These are phyloP conservation scores for Cicer judaicum DNA, from an alignment of 306 rosid species.

Conservation along the genomic window DNA sequence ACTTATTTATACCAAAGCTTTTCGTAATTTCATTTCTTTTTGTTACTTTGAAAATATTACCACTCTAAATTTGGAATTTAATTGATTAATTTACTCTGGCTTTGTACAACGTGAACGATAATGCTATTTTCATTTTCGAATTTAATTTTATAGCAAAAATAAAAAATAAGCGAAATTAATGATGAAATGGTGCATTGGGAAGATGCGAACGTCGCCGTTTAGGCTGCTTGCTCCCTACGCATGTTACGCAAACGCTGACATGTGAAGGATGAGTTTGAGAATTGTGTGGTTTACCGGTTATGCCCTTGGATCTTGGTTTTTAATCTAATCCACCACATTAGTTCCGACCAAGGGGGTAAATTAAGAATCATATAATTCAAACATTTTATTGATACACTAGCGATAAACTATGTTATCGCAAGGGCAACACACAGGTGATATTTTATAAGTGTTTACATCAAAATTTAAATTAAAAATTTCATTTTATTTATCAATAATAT, in stretches of 20 bases:
- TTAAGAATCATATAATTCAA: too few relatives aligned
- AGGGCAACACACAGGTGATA: too few relatives aligned
- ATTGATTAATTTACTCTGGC: neutral
- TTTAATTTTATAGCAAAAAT: too few relatives aligned
- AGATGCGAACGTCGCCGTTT: slow-evolving; percentile 32
- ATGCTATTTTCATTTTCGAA: too few relatives aligned
- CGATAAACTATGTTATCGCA: too few relatives aligned
- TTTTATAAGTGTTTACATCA: too few relatives aligned
- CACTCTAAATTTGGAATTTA: neutral
- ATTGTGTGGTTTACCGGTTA: neutral
- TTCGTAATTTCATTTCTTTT: slow-evolving; percentile 8
- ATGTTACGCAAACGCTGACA: neutral
- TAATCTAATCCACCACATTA: too few relatives aligned
- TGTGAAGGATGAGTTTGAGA: neutral
- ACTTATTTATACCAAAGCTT: slow-evolving; percentile 41
- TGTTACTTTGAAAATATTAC: neutral
- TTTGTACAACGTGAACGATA: neutral
- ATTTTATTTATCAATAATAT: too few relatives aligned
- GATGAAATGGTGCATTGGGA: neutral
- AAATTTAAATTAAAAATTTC: too few relatives aligned
- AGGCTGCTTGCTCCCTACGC: slow-evolving; percentile 33
- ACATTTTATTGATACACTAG: too few relatives aligned
- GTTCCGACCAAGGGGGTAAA: too few relatives aligned
- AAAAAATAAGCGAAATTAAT: too few relatives aligned
- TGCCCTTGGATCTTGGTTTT: slow-evolving; percentile 2